phyloP scores from a whole-genome alignment of 225 moss, liverwort and hornwort species.

The Neckera pumila region DNA sequence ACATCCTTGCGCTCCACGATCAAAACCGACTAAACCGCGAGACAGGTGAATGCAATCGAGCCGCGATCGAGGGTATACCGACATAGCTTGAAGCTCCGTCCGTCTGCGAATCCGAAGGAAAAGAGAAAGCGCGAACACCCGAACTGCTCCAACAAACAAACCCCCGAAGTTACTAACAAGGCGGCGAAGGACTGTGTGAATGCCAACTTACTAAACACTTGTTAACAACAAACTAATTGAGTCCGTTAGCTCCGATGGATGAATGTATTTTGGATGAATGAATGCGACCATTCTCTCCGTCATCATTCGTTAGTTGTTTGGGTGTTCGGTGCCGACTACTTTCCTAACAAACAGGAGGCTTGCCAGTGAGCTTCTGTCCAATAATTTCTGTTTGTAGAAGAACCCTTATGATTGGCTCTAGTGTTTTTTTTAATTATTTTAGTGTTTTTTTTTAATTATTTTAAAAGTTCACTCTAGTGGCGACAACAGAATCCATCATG shows the following conservation, averaged over 20 bases:
- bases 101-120: background rate
- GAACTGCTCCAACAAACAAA: background rate
- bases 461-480: background rate
- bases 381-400: background rate
- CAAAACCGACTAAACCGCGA: background rate
- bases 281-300: background rate
- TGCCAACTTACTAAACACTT: background rate
- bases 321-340: background rate
- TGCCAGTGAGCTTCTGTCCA: background rate
- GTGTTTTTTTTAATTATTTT: background rate
- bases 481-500: background rate
- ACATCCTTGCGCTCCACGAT: constrained; percentile 5
- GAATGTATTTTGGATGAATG: background rate
- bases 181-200: background rate
- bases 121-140: background rate
- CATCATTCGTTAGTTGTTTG: background rate
- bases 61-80: constrained; percentile 10
- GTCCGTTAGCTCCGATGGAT: background rate
- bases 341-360: background rate
- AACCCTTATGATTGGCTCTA: background rate
- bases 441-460: background rate
- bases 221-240: background rate
- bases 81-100: background rate
- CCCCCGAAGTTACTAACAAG: background rate
- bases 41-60: background rate